Percentiles rank a stretch among this genome's conserved stretches.
Evolutionary conservation across 352 stramenopile species (phyloP).

Genomic region (Globisporangium spinosum): DNA sequence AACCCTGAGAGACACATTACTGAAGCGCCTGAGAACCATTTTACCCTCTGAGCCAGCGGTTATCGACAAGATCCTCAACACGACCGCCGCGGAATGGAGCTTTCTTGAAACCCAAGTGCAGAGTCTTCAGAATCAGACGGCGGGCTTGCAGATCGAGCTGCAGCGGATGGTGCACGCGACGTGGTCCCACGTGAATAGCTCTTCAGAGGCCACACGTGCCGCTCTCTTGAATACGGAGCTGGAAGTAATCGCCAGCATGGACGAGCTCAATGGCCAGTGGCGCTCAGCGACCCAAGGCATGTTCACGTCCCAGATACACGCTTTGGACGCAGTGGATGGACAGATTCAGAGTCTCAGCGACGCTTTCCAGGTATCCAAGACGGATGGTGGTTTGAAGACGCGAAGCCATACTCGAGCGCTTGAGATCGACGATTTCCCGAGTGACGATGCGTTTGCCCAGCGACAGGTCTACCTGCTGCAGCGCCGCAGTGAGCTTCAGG

Average conservation of each 20-base stretch:
- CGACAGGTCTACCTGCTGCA: conserved; percentile 4
- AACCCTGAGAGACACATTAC: background rate
- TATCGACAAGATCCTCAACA: conserved; percentile 11
- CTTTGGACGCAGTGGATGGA: background rate
- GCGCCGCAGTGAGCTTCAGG: background rate
- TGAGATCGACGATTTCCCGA: background rate
- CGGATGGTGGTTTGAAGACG: background rate
- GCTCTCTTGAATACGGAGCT: background rate
- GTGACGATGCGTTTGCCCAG: background rate
- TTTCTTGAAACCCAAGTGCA: conserved; percentile 1
- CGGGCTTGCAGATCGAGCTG: conserved; percentile 5
- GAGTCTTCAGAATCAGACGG: background rate
- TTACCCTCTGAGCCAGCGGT: background rate
- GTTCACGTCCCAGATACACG: background rate
- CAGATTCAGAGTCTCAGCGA: background rate
- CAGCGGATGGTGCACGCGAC: background rate
- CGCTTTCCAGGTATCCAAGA: background rate
- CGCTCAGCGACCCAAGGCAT: background rate
- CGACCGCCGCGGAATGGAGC: background rate
- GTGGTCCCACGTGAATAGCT: background rate
- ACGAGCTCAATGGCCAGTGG: conserved; percentile 3
- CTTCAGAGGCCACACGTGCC: background rate
- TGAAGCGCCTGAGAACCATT: background rate
- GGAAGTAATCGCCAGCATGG: background rate
- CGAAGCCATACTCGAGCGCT: background rate